A percentile compares a stretch with the other conserved stretches of the same genome.
Conservation (phyloP, 306 rosid genomes). For the Vigna hirtella region DNA sequence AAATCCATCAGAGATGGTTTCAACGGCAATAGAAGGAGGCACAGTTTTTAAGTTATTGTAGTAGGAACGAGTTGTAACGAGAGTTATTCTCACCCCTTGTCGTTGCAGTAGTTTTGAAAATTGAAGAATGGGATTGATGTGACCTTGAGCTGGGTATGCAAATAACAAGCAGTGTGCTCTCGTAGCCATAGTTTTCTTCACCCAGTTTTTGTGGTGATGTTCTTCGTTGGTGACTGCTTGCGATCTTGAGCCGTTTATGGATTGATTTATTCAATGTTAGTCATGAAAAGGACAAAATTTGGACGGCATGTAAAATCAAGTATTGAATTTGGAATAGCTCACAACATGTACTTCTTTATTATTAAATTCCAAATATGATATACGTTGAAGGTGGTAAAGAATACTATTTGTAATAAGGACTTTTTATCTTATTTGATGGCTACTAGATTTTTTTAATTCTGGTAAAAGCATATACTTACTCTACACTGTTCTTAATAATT, state of each 20-base stretch:
- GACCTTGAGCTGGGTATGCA: not conserved
- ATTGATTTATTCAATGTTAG: not conserved
- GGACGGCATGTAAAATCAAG: not conserved
- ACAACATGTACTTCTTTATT: no score
- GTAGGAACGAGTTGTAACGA: slow-evolving; percentile 14
- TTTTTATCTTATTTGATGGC: no score
- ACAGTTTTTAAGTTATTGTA: not conserved
- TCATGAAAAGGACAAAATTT: not conserved
- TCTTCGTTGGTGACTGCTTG: no score
- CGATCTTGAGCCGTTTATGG: not conserved
- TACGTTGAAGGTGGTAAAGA: no score
- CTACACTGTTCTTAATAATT: no score
- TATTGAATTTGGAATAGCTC: no score
- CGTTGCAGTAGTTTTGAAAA: slow-evolving; percentile 20
- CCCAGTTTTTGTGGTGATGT: not conserved
- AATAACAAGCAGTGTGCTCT: not conserved
- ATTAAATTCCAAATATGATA: no score
- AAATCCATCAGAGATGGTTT: slow-evolving; percentile 43
- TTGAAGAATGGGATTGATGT: slow-evolving; percentile 1
- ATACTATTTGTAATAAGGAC: no score
- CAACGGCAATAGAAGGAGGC: not conserved
- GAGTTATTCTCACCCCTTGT: slow-evolving; percentile 2
- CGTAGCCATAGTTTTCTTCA: not conserved
- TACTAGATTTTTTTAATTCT: no score
- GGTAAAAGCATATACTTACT: no score